Evolutionary conservation across 2,329 filamentous ascomycete genomes (phyloP), one percentile per base, ranked within the genome.

Genomic region (Didymosphaeria variabile): DNA sequence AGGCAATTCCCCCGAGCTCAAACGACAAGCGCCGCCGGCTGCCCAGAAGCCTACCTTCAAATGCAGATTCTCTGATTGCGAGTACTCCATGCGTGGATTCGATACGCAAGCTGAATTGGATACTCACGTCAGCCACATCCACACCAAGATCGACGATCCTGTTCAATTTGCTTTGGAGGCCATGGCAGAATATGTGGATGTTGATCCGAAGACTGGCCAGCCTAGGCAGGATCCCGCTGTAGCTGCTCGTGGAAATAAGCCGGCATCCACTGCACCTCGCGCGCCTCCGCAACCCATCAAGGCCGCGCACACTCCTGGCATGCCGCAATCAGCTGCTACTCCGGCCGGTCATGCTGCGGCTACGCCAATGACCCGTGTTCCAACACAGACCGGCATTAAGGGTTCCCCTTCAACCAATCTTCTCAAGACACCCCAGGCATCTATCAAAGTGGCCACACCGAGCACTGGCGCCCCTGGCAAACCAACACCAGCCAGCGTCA

Each of bases 161-260:
- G 75, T 88, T 32, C 79, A 83, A n/a, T 90, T 83, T 70, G 82
- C 84, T 29, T 67, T 88, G 7, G 83, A 86, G 7, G 84, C 81
- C 45, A 79, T 86, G 63, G 81, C 81, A 15, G 80, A 80, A 15
- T 81, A 79, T 42, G 74, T 87, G n/a, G 82, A 86, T 51, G 73
- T 82, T 55, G 81, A 84, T 53, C 79, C 79, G 52, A 80, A 80
- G 65, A 77, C 73, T 36, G 81, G 80, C 59, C 68, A 73, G n/a
- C 59, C 71, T 3, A 78, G 72, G 61, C 55, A 61, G 2, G 72
- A 74, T 13, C 60, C 63, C 15, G 68, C 64, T 31, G 68, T 65
- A 57, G 57, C 68, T 26, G 73, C 68, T 49, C 71, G 67, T 17
- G 56, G 57, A 10, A 46, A 60, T 13, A 75, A 73, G 58, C 65